Base-by-base conservation (phyloP, 2,329 filamentous ascomycete genomes). In the Aaosphaeria arxii region DNA sequence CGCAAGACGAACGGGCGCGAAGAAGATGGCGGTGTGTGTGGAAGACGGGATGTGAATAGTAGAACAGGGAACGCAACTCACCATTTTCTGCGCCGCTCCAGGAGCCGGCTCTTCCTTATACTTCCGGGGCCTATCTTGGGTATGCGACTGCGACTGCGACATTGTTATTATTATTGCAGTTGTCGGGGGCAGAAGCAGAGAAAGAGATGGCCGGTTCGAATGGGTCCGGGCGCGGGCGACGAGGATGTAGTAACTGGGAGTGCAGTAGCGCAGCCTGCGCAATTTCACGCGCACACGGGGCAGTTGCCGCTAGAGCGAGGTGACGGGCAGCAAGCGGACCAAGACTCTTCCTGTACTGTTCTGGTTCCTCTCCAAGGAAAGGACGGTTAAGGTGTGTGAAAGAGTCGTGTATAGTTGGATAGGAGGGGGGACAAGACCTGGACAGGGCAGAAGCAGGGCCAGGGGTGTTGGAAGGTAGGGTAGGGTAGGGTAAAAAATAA, bases 51-150 rank as follows among this genome's bases (percentile, higher is more conserved):
- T 61, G 59, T 46, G 46, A 50, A 51, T 30, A 59, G 43, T 39
- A 41, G 50, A 53, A 49, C 61, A 63, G 64, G 67, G 64, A 67
- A 61, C 57, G 55, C 62, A 58, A 71, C 70, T 72, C 64, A 72
- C 70, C 62, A 71, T 66, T 59, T 66, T 66, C 47, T 64, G 67
- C 62, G 64, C 69, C 67, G 68, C 68, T 69, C 67, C 67, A 69
- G 69, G 69, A 66, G 66, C 70, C 66, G 68, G 65, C 61, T 70
- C 67, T 71, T 71, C 69, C 69, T 72, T 71, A 71, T 72, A 71
- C 64, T 66, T 69, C 57, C 67, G 66, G 61, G 65, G 48, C 65
- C 68, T 68, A 64, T 72, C 69, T 63, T 63, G 62, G 54, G 61
- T 58, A 61, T 63, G 62, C 59, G 66, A 67, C 65, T 65, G 66